These are phyloP conservation scores for Taiozyma sp. DNA, from an alignment of 1,139 yeast genomes.

Conservation along the genomic window DNA sequence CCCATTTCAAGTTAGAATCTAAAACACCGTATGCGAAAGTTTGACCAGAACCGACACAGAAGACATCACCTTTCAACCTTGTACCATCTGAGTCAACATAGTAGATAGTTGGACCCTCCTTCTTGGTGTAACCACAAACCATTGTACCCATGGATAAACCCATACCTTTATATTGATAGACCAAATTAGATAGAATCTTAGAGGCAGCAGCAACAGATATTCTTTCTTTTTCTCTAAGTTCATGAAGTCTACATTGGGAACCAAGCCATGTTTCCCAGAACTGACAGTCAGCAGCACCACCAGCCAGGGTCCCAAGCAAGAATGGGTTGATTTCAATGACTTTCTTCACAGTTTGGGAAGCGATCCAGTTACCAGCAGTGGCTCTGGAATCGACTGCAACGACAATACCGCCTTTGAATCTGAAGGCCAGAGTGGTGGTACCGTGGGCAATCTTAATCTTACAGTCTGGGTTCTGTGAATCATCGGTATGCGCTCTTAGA, in stretches of 20 bases:
- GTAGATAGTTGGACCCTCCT: conserved; percentile 92
- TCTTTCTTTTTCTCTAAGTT: conserved; percentile 88
- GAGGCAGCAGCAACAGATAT: conserved; percentile 97
- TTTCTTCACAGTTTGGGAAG: conserved; percentile 95
- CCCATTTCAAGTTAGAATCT: conserved; percentile 90
- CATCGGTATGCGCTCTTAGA: conserved; percentile 96
- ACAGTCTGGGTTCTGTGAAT: conserved; percentile 86
- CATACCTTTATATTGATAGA: conserved; percentile 93
- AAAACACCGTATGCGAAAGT: conserved; percentile 99
- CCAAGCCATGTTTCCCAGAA: conserved; percentile 99
- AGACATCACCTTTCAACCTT: conserved; percentile 87
- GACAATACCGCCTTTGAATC: conserved; percentile 92
- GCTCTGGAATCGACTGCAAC: conserved; percentile 99
- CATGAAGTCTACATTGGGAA: conserved; percentile 92
- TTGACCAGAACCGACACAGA: conserved; percentile 99
- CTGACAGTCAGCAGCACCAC: conserved; percentile 99
- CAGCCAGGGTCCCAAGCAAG: conserved; percentile 97
- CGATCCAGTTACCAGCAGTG: conserved; percentile 98
- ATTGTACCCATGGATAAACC: conserved; percentile 99
- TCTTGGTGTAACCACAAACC: conserved; percentile 95
- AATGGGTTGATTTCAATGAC: conserved; percentile 96
- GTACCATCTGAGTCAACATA: conserved; percentile 98
- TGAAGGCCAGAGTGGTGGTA: conserved; percentile 93
- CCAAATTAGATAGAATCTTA: conserved; percentile 84
- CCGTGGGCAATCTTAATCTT: conserved; percentile 97